These are phyloP conservation scores for Ustilago cynodontis DNA, from an alignment of 1,284 basidiomycete species.

Conservation along the genomic window DNA sequence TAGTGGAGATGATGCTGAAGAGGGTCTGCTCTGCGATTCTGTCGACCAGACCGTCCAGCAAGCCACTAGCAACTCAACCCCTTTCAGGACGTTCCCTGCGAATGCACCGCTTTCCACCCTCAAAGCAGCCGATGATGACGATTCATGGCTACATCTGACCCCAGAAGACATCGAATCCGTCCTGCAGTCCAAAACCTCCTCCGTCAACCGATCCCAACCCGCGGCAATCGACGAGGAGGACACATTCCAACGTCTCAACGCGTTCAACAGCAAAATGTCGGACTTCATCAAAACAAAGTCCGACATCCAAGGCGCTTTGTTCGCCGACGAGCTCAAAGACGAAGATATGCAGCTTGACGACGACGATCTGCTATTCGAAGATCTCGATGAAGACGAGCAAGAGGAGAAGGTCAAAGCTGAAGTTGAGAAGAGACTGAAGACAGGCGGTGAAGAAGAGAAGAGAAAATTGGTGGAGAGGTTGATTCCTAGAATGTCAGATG, in stretches of 20 bases:
- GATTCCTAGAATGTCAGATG: conserved; percentile 32
- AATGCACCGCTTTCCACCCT: not conserved
- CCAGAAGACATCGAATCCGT: conserved; percentile 52
- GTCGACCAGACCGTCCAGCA: conserved; percentile 15
- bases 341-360: conserved; percentile 42
- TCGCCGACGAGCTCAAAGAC: conserved; percentile 55
- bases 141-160: conserved; percentile 55
- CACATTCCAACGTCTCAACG: conserved; percentile 46
- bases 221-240: conserved; percentile 34
- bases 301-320: conserved; percentile 59
- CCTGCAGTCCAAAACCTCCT: conserved; percentile 14
- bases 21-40: conserved; percentile 11
- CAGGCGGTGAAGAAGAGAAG: conserved; percentile 19
- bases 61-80: no score
- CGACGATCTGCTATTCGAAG: conserved; percentile 45
- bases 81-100: not conserved
- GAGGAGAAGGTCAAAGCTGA: conserved; percentile 17
- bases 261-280: conserved; percentile 59
- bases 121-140: conserved; percentile 46
- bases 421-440: conserved; percentile 23
- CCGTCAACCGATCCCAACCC: conserved; percentile 7
- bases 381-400: conserved; percentile 37
- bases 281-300: conserved; percentile 59
- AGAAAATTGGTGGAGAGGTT: conserved; percentile 26
- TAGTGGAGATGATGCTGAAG: not conserved